phyloP scores from a whole-genome alignment of 176 grass and related monocot species.

The Rhynchospora pubera region DNA sequence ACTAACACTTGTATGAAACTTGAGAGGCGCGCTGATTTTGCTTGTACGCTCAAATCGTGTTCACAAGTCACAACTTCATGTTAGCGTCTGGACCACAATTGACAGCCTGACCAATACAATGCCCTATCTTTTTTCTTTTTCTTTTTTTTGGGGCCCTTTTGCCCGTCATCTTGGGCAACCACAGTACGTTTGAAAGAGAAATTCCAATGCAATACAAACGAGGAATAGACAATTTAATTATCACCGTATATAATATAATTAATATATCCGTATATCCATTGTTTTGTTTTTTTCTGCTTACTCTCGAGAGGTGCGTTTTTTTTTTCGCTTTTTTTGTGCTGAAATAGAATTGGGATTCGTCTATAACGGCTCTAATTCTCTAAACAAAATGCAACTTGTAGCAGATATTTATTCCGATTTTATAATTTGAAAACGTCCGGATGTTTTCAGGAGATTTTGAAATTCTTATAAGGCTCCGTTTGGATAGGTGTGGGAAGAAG shows the following conservation, averaged over 20 bases:
- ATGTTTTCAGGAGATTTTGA: background rate
- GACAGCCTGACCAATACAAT: constrained; percentile 1
- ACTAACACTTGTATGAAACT: no score
- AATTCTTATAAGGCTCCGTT: no score
- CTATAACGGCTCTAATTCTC: background rate
- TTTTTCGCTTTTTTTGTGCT: background rate
- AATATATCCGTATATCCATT: background rate
- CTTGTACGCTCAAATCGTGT: background rate
- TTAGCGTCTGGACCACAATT: background rate
- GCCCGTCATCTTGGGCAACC: background rate
- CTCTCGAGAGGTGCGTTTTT: background rate
- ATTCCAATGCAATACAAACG: no score
- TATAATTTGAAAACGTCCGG: background rate
- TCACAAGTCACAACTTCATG: background rate
- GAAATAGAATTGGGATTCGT: background rate
- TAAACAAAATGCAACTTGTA: background rate
- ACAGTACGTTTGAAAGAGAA: background rate
- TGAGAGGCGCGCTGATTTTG: background rate
- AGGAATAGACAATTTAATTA: no score
- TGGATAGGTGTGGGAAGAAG: no score
- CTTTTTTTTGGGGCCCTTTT: background rate
- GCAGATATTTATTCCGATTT: background rate
- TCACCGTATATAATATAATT: background rate
- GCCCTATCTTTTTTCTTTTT: background rate
- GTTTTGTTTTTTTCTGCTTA: background rate